Evolutionary conservation across 768 basidiomycete genomes (phyloP), one percentile per base, ranked within the genome.

Genomic region (Pisolithus microcarpus): DNA sequence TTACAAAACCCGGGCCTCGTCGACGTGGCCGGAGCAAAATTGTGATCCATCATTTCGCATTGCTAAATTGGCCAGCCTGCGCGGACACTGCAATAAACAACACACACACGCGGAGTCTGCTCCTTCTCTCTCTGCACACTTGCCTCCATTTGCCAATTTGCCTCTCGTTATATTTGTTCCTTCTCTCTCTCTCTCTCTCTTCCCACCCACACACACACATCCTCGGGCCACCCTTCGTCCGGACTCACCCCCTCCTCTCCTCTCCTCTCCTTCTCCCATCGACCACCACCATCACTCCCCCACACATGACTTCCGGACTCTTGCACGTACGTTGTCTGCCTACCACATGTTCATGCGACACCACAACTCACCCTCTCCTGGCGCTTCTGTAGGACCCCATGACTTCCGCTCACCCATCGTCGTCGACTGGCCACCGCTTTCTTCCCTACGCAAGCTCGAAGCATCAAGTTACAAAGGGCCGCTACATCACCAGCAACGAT

Each of bases 401-500:
- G 44, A 51, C 70, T 23, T 59, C 70, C 16, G 30, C 69, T 11
- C 52, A 60, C 26, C 43, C 65, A n/a, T 56, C 57, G 56, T 30
- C 62, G 38, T 26, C 58, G 9, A 30, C 57, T 49, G 65, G 65
- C 4, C 67, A 72, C 19, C 74, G 73, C 48, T 79, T 75, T 63
- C 78, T 84, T 49, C 87, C 87, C 23, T 90, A 81, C 59, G 80
- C 85, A 13, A 87, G 83, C 61, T 72, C 84, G 3, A 79, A 79
- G 58, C 87, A 91, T 67, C 84, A 87, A 65, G 88, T 91, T 52
- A 85, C 82, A 4, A 90, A 88, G 66, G 86, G 85, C 52, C 79
- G 90, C 23, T 92, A 91, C 67, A 92, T 91, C 64, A 92, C 89
- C 26, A 86, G 84, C 69, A 91, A 90, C 61, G 90, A 92, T 71